A percentile compares a stretch with the other conserved stretches of the same genome.
These are phyloP conservation scores for Aspergillus fumigatiaffinis DNA, from an alignment of 2,329 filamentous ascomycete species.

Conservation along the genomic window DNA sequence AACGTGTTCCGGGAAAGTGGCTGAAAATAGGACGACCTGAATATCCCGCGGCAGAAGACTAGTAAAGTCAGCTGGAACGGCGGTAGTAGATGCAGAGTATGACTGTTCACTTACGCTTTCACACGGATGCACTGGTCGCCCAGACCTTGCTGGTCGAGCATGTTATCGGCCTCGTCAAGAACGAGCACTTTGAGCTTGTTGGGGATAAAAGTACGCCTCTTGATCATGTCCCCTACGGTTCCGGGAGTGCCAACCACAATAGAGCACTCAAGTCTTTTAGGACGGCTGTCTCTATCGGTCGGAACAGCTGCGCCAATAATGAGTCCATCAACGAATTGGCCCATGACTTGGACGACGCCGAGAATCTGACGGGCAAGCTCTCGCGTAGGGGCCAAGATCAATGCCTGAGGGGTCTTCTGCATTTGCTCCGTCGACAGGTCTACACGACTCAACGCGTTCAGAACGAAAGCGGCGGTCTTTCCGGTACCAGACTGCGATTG, in stretches of 20 bases:
- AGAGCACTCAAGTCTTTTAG: conserved; percentile 66
- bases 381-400: conserved; percentile 86
- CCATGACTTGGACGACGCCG: conserved; percentile 77
- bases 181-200: conserved; percentile 75
- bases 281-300: conserved; percentile 64
- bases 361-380: conserved; percentile 94
- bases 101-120: conserved; percentile 61
- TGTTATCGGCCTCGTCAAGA: conserved; percentile 96
- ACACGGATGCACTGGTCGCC: conserved; percentile 93
- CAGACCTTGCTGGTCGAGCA: conserved; percentile 92
- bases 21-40: conserved; percentile 94
- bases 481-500: conserved; percentile 99
- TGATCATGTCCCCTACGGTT: conserved; percentile 83
- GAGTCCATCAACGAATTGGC: conserved; percentile 73
- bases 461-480: conserved; percentile 94
- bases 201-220: conserved; percentile 68
- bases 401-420: conserved; percentile 64
- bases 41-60: conserved; percentile 69
- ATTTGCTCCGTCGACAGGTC: conserved; percentile 64
- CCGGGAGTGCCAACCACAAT: conserved; percentile 92
- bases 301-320: conserved; percentile 79
- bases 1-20: conserved; percentile 85
- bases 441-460: conserved; percentile 83
- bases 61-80: conserved; percentile 2
- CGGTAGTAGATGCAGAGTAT: neutral